Base-by-base conservation (phyloP, 371 early-diverging fungal species). In the Fennellomyces sp. region DNA sequence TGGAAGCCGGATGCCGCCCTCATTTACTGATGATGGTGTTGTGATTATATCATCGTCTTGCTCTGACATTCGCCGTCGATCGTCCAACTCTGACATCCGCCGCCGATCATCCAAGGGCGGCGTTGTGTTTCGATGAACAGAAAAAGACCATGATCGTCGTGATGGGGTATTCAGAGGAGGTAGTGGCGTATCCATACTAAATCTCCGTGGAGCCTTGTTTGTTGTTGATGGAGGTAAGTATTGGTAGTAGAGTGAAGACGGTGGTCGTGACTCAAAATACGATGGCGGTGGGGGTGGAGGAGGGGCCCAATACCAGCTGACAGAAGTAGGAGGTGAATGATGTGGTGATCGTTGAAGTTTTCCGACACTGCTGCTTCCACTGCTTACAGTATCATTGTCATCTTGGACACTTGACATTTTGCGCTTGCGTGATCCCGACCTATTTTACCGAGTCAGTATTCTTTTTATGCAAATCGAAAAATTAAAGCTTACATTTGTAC, bases 401-500 rank as follows among this genome's bases (percentile, higher is more conserved):
- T 54, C 41, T 13, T 54, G 27, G 13, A 19, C 41, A 27, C 38
- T 30, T 42, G 66, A 66, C 28, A 65, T 31, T 31, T 74, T 74
- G 45, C 74, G 58, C 53, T 74, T 74, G 8, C 74, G 68, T 39
- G 65, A 51, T 38, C 55, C 55, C 7, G 21, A 15, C 41, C 55
- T 54, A 54, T 15, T 26, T 17, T 21, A 17, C 11, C 31, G 29
- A 45, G 21, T 49, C 19, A n/a, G n/a, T n/a, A n/a, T n/a, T n/a
- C n/a, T n/a, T n/a, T 42, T 3, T 19, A 42, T 38, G 17, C 13
- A 38, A 0, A 41, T n/a, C 3, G n/a, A 6, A 41, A 2, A 41
- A 45, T 5, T 21, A 26, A 33, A 12, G 45, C 64, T 60, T 72
- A 78, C 78, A 54, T 41, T 68, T 76, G 80, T 10, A 65, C 61